phyloP scores from a whole-genome alignment of 2,329 filamentous ascomycete species.

The Penicillium sumatraense region DNA sequence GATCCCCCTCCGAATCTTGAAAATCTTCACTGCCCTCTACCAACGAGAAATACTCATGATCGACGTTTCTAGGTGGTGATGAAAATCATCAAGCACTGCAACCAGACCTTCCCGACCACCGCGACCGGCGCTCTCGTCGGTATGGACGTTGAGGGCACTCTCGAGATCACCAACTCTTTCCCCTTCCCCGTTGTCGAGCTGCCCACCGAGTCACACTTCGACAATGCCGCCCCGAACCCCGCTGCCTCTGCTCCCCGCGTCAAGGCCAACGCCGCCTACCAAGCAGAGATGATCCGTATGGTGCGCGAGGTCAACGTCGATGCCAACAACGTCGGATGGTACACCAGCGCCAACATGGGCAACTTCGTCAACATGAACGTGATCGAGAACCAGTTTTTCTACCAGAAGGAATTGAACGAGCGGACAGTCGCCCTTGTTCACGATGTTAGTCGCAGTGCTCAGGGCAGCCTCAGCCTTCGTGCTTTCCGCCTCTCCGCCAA shows the following conservation, averaged over 20 bases:
- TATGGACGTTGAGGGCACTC: constrained; percentile 80
- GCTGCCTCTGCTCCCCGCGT: constrained; percentile 89
- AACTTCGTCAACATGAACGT: constrained; percentile 96
- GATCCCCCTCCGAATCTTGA: constrained; percentile 41
- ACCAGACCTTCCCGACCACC: constrained; percentile 81
- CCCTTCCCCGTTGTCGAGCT: constrained; percentile 85
- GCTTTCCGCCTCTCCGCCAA: constrained; percentile 86
- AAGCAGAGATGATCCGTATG: constrained; percentile 96
- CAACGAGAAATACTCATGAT: constrained; percentile 34
- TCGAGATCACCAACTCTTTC: constrained; percentile 95
- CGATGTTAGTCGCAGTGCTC: constrained; percentile 92
- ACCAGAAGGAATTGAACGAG: constrained; percentile 91
- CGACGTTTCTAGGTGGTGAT: constrained; percentile 73
- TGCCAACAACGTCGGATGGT: constrained; percentile 97
- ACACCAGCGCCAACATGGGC: constrained; percentile 97
- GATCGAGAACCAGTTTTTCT: constrained; percentile 97
- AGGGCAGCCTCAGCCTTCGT: constrained; percentile 85
- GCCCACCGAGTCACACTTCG: constrained; percentile 73
- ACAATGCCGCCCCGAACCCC: constrained; percentile 67
- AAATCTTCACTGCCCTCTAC: constrained; percentile 35
- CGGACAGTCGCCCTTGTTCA: constrained; percentile 87
- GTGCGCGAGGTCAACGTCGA: constrained; percentile 97
- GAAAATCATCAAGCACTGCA: constrained; percentile 97
- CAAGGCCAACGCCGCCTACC: constrained; percentile 86
- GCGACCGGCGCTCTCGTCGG: constrained; percentile 91